Percentiles rank a stretch among this genome's conserved stretches.
These are phyloP conservation scores for Cicer judaicum DNA, from an alignment of 306 rosid species.

Conservation along the genomic window DNA sequence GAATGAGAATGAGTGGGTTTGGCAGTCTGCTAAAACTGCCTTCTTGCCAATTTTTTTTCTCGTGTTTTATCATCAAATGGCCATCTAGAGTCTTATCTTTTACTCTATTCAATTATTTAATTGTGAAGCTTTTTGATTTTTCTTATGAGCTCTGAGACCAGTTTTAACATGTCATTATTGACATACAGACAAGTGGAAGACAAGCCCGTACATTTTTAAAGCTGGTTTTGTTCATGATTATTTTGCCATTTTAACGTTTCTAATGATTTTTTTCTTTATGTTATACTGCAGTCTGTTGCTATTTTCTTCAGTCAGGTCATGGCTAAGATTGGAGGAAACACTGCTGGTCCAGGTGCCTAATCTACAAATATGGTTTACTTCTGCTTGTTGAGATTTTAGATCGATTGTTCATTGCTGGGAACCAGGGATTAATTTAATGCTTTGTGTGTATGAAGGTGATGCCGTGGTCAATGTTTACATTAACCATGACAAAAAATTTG, in stretches of 20 bases:
- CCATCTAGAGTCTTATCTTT: neutral
- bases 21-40: constrained; percentile 9
- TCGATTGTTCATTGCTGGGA: constrained; percentile 2
- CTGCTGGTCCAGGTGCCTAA: constrained; percentile 91
- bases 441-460: constrained; percentile 66
- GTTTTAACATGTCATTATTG: neutral
- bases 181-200: neutral
- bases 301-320: constrained; percentile 96
- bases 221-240: constrained; percentile 2
- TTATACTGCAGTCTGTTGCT: constrained; percentile 88
- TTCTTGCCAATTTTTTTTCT: neutral
- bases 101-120: neutral
- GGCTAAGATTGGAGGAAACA: constrained; percentile 97
- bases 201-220: neutral
- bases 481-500: constrained; percentile 97
- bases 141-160: constrained; percentile 3
- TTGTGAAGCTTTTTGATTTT: neutral
- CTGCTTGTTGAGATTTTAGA: neutral
- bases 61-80: constrained; percentile 17
- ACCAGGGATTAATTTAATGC: constrained; percentile 18
- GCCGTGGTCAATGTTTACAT: constrained; percentile 98
- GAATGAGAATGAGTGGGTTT: neutral
- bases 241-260: constrained; percentile 8
- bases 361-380: constrained; percentile 3
- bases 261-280: neutral